Evolutionary conservation across 805 yeast genomes (phyloP), one percentile per base, ranked within the genome.

Genomic region (Barnettozyma californica): DNA sequence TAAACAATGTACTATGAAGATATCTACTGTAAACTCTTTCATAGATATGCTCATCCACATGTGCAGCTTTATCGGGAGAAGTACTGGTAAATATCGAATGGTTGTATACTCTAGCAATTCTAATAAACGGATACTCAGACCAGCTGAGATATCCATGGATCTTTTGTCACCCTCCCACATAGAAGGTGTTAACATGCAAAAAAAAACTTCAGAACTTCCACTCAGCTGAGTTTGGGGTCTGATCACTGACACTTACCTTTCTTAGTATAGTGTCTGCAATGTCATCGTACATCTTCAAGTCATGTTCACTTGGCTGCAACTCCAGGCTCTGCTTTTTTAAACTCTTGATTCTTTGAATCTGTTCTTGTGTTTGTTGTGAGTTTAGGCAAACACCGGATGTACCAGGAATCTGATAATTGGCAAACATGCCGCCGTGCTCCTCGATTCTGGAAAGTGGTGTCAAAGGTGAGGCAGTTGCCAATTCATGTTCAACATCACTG

Each of bases 261-360:
- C 50, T 45, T 36, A 61, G 21, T 11, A 61, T 61, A n/a, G 43
- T 51, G 25, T 59, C 60, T 2, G 65, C 65, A 33, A 61, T 56
- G 14, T 56, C 54, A 45, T 61, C 65, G 35, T 53, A 54, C 18
- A 51, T 34, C 19, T 52, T 45, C 5, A 57, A 54, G n/a, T 54
- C 53, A n/a, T 44, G 25, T 4, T 47, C 50, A 11, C 46, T 40
- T 19, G 42, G 25, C 16, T 43, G 34, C 27, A 27, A 31, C 18
- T 16, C 29, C 29, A 38, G 18, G 21, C 21, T 35, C 9, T 29
- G 39, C 8, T 26, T 38, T 34, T 31, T 44, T 14, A 26, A 18
- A 10, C 27, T 19, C 31, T 44, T 39, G 34, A 44, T 47, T 38
- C 35, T 43, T 37, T 37, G 35, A 39, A 42, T 37, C 38, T 43